Conservation (phyloP, 2,329 filamentous ascomycete genomes). For the Arachnomyces sp. region DNA sequence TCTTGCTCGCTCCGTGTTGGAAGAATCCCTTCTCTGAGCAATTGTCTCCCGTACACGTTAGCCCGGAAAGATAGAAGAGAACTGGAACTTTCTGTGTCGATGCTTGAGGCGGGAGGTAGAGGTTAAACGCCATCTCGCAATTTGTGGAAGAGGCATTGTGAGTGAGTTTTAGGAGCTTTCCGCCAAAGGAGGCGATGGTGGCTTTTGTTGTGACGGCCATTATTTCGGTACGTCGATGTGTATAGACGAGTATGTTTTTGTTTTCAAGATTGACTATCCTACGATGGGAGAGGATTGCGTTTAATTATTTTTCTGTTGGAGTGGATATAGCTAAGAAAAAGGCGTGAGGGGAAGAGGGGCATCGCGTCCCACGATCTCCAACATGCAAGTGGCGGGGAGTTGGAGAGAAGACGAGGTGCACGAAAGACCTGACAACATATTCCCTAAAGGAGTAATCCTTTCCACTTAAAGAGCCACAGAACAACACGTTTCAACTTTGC, state of each 20-base stretch:
- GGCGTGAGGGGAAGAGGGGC: conserved; percentile 20
- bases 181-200: conserved; percentile 84
- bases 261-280: too few relatives aligned
- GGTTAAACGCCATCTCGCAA: conserved; percentile 85
- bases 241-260: not conserved
- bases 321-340: conserved; percentile 12
- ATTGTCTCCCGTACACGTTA: conserved; percentile 88
- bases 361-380: too few relatives aligned
- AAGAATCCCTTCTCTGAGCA: conserved; percentile 78
- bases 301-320: conserved; percentile 10
- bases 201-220: conserved; percentile 88
- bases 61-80: conserved; percentile 83
- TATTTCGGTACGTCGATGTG: conserved; percentile 16
- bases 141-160: conserved; percentile 71
- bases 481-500: too few relatives aligned
- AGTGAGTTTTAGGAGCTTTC: conserved; percentile 86
- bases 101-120: conserved; percentile 76
- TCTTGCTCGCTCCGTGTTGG: conserved; percentile 68
- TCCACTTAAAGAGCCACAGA: too few relatives aligned
- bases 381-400: not conserved
- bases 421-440: not conserved
- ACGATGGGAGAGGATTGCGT: not conserved
- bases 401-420: conserved; percentile 1
- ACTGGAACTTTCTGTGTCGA: conserved; percentile 62
- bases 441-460: too few relatives aligned